These are phyloP conservation scores for Moelleriella libera DNA, from an alignment of 2,329 filamentous ascomycete species.

Conservation along the genomic window DNA sequence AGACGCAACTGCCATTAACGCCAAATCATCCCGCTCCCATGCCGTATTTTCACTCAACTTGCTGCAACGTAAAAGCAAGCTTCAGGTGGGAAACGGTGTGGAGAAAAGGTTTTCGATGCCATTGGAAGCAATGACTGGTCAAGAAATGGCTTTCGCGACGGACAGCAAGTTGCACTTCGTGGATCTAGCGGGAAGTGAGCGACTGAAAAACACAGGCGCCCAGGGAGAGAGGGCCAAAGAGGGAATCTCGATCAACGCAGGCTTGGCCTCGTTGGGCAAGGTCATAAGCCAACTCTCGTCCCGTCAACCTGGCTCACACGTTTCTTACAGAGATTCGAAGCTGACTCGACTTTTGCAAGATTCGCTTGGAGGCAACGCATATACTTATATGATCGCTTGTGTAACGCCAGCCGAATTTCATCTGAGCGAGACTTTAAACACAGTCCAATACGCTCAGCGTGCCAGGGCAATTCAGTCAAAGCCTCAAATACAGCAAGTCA, in stretches of 20 bases:
- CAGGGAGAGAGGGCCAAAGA: conserved; percentile 90
- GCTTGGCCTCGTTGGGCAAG: conserved; percentile 86
- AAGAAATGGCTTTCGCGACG: conserved; percentile 59
- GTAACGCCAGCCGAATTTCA: conserved; percentile 96
- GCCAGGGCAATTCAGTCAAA: conserved; percentile 96
- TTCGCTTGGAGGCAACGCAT: conserved; percentile 89
- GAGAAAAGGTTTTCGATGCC: conserved; percentile 86
- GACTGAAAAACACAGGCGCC: conserved; percentile 91
- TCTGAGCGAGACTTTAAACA: conserved; percentile 93
- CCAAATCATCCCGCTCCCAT: conserved; percentile 92
- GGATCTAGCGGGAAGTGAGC: conserved; percentile 90
- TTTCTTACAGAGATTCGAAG: conserved; percentile 97
- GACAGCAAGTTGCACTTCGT: conserved; percentile 99
- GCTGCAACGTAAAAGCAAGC: conserved; percentile 62
- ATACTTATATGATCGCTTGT: conserved; percentile 99
- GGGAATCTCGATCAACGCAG: conserved; percentile 96
- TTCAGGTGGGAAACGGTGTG: conserved; percentile 33
- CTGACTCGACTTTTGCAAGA: conserved; percentile 91
- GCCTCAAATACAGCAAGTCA: conserved; percentile 84
- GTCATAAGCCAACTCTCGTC: conserved; percentile 97
- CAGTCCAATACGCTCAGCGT: conserved; percentile 90
- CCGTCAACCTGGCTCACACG: conserved; percentile 71
- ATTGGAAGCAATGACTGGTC: conserved; percentile 58
- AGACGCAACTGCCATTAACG: conserved; percentile 93
- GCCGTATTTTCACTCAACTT: conserved; percentile 94